phyloP scores from a whole-genome alignment of 192 early-diverging fungal species.

The Phlyctochytrium arcticum region DNA sequence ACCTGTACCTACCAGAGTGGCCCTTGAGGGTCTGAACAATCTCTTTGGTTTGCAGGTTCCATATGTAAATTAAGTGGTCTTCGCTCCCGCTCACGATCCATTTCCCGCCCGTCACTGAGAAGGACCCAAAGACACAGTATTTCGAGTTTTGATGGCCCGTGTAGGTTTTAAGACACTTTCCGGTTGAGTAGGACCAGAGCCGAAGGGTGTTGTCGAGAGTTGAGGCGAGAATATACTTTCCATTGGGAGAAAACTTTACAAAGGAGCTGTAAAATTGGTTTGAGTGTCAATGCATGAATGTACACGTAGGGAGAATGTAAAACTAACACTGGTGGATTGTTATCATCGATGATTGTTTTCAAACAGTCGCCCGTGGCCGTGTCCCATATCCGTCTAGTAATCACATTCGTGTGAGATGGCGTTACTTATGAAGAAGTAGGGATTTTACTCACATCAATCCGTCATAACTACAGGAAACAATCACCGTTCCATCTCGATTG shows the following conservation, averaged over 20 bases:
- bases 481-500: slow-evolving; percentile 94
- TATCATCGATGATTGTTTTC: slow-evolving; percentile 94
- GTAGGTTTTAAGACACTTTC: slow-evolving; percentile 96
- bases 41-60: slow-evolving; percentile 95
- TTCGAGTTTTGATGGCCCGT: slow-evolving; percentile 85
- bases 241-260: slow-evolving; percentile 98
- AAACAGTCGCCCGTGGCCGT: slow-evolving; percentile 95
- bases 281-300: neutral
- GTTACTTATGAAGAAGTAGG: neutral
- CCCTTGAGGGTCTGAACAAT: slow-evolving; percentile 92
- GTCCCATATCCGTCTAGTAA: slow-evolving; percentile 92
- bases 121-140: slow-evolving; percentile 92
- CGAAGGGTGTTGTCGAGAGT: slow-evolving; percentile 91
- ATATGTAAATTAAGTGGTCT: slow-evolving; percentile 91
- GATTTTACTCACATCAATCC: slow-evolving; percentile 77
- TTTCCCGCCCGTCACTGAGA: slow-evolving; percentile 87
- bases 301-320: too few species aligned
- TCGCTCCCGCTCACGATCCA: slow-evolving; percentile 97
- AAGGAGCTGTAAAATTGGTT: slow-evolving; percentile 57
- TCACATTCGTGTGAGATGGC: neutral
- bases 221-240: slow-evolving; percentile 95
- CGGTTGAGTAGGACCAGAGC: slow-evolving; percentile 91
- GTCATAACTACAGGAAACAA: slow-evolving; percentile 92
- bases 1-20: slow-evolving; percentile 67
- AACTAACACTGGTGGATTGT: slow-evolving; percentile 87